These are phyloP conservation scores for Simmondsia chinensis DNA, from an alignment of 148 eudicot species.

Conservation along the genomic window DNA sequence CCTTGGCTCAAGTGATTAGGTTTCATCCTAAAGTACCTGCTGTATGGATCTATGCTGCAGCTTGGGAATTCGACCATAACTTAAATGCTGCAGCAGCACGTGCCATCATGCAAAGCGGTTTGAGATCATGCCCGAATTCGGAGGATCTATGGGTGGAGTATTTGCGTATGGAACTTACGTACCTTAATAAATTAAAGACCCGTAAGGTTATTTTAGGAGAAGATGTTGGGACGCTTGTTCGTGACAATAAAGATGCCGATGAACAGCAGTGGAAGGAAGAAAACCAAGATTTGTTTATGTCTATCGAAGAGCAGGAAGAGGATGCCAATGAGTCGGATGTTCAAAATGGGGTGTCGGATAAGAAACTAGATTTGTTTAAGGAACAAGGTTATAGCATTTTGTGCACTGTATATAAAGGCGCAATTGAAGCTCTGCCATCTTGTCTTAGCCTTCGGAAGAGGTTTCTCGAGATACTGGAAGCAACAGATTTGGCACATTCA, in stretches of 20 bases:
- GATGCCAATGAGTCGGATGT: constrained; percentile 22
- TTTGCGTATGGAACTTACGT: constrained; percentile 89
- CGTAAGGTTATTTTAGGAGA: constrained; percentile 83
- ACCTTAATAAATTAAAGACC: constrained; percentile 72
- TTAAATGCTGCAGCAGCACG: constrained; percentile 69
- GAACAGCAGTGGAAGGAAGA: constrained; percentile 73
- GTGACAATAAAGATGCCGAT: constrained; percentile 22
- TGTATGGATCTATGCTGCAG: constrained; percentile 91
- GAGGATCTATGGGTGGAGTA: constrained; percentile 93
- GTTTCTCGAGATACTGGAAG: constrained; percentile 68
- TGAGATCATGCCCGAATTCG: constrained; percentile 84
- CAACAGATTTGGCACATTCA: constrained; percentile 56
- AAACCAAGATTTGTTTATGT: constrained; percentile 66
- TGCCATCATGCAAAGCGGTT: constrained; percentile 70
- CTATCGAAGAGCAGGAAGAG: constrained; percentile 34
- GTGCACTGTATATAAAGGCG: constrained; percentile 47
- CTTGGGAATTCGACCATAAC: constrained; percentile 89
- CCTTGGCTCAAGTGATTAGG: constrained; percentile 64
- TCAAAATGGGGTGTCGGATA: constrained; percentile 30
- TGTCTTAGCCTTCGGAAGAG: constrained; percentile 52
- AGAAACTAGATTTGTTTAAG: constrained; percentile 36
- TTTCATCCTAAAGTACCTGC: constrained; percentile 88
- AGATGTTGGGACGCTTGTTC: constrained; percentile 41
- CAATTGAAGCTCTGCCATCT: constrained; percentile 63
- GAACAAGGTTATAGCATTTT: constrained; percentile 57